Evolutionary conservation across 805 yeast genomes (phyloP).

Genomic region (Tanozyma kutaoensis): DNA sequence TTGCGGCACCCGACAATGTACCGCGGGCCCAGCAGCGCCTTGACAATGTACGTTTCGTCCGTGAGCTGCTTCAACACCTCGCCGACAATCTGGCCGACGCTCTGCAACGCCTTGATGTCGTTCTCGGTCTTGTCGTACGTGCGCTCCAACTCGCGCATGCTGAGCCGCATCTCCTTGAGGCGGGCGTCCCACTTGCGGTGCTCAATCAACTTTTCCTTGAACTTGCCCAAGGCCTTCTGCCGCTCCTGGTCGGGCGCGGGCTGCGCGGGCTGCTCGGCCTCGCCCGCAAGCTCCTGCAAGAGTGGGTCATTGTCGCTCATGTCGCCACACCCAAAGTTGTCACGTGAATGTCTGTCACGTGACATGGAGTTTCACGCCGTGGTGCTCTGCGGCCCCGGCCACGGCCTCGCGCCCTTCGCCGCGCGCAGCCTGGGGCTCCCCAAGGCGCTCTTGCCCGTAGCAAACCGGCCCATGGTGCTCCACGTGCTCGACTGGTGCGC

Average conservation of each 20-base stretch:
- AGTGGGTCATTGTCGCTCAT: slow-evolving; percentile 63
- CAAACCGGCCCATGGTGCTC: slow-evolving; percentile 78
- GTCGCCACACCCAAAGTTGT: too few species aligned
- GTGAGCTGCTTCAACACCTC: slow-evolving; percentile 93
- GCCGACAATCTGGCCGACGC: slow-evolving; percentile 95
- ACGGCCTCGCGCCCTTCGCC: slow-evolving; percentile 59
- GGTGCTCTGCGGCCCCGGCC: slow-evolving; percentile 80
- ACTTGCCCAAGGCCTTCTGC: slow-evolving; percentile 61
- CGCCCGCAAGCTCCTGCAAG: slow-evolving; percentile 45
- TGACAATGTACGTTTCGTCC: slow-evolving; percentile 88
- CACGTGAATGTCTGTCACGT: too few species aligned
- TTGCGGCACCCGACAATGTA: slow-evolving; percentile 96
- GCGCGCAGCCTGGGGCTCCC: slow-evolving; percentile 51
- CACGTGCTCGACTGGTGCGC: slow-evolving; percentile 91
- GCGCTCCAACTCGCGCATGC: slow-evolving; percentile 72
- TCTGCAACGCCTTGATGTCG: slow-evolving; percentile 92
- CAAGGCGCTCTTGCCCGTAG: slow-evolving; percentile 83
- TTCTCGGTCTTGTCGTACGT: slow-evolving; percentile 89
- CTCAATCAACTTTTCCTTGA: slow-evolving; percentile 77
- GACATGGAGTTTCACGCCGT: slow-evolving; percentile 93
- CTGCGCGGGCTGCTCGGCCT: slow-evolving; percentile 13
- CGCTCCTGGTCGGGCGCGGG: slow-evolving; percentile 48
- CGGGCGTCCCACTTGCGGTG: slow-evolving; percentile 93
- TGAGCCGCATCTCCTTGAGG: slow-evolving; percentile 68
- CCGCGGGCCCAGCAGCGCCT: slow-evolving; percentile 94